Percentiles rank a stretch among this genome's conserved stretches.
These are phyloP conservation scores for Cyclocybe aegerita DNA, from an alignment of 768 basidiomycete species.

Conservation along the genomic window DNA sequence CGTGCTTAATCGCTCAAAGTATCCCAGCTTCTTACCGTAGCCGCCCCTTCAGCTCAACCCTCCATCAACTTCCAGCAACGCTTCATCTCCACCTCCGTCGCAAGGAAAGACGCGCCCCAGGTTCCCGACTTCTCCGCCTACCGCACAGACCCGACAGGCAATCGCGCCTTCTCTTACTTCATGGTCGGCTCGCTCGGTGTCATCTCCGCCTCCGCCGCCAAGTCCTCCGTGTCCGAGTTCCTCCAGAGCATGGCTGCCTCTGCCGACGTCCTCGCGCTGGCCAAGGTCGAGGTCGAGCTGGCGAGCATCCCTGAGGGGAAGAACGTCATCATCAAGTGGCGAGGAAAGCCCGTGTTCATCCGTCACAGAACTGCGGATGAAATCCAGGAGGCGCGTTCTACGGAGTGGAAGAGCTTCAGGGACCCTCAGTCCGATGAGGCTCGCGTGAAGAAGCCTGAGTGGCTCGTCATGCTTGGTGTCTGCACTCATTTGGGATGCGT, in stretches of 20 bases:
- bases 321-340: constrained; percentile 98
- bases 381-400: constrained; percentile 86
- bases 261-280: constrained; percentile 95
- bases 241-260: constrained; percentile 95
- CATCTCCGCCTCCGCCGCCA: constrained; percentile 91
- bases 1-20: constrained; percentile 20
- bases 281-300: constrained; percentile 96
- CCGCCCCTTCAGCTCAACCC: constrained; percentile 42
- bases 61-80: constrained; percentile 62
- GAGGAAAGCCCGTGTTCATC: constrained; percentile 99
- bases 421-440: constrained; percentile 92
- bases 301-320: constrained; percentile 92
- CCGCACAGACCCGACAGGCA: constrained; percentile 61
- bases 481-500: constrained; percentile 99
- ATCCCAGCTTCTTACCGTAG: constrained; percentile 6
- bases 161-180: constrained; percentile 83
- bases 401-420: constrained; percentile 84
- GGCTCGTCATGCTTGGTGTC: constrained; percentile 90
- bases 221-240: constrained; percentile 92
- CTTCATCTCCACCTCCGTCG: constrained; percentile 75
- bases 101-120: constrained; percentile 66
- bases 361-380: constrained; percentile 91
- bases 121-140: constrained; percentile 91
- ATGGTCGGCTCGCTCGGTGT: constrained; percentile 92
- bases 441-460: constrained; percentile 92